phyloP scores from a whole-genome alignment of 768 basidiomycete genomes.

The Pilatotrama ljubarskyi region DNA sequence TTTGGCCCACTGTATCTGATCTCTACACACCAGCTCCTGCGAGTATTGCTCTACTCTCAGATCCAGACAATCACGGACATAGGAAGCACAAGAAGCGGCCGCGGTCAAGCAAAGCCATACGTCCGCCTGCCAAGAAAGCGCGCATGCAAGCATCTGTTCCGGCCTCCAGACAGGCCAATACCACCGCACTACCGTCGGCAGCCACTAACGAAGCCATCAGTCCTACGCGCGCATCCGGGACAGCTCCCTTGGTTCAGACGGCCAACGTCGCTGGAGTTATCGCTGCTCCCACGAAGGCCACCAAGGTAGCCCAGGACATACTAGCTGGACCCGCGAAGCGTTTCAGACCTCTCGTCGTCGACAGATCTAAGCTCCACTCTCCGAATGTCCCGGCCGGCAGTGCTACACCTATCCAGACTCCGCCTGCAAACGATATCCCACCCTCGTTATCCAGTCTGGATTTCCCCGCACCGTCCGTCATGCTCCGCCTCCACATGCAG shows the following conservation, averaged over 20 bases:
- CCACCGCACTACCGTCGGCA: not conserved
- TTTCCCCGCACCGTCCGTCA: constrained; percentile 29
- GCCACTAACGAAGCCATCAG: too few species aligned
- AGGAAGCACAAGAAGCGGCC: not conserved
- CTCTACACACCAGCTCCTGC: too few species aligned
- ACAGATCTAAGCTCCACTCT: constrained; percentile 1
- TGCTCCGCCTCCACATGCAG: constrained; percentile 12
- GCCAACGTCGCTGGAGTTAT: too few species aligned
- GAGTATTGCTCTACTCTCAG: too few species aligned
- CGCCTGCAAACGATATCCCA: not conserved
- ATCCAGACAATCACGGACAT: not conserved
- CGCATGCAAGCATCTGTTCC: constrained; percentile 1
- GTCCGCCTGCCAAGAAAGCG: constrained; percentile 1
- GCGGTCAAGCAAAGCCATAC: not conserved
- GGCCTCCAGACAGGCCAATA: not conserved
- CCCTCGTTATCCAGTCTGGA: constrained; percentile 40
- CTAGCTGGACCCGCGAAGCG: constrained; percentile 19
- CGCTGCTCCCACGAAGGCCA: not conserved
- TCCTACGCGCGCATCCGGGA: too few species aligned
- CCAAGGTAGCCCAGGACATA: not conserved
- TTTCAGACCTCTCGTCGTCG: constrained; percentile 22
- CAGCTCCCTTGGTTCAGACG: too few species aligned
- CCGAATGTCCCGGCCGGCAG: not conserved
- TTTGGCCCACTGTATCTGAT: too few species aligned
- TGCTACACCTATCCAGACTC: not conserved